These are phyloP conservation scores for Nothophoma quercina DNA, from an alignment of 2,329 filamentous ascomycete genomes.

Conservation along the genomic window DNA sequence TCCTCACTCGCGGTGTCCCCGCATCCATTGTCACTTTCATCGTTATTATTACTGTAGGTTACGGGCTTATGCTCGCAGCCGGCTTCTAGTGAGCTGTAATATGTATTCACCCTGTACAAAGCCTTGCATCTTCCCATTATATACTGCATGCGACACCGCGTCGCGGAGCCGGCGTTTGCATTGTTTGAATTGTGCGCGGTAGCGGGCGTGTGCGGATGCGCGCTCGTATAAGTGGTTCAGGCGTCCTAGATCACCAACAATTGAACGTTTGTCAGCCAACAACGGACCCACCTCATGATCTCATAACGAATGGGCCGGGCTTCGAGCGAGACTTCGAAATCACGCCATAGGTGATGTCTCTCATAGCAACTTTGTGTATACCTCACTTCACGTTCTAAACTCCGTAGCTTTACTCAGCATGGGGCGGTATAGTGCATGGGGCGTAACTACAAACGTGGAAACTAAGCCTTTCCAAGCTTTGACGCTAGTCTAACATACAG, in stretches of 20 bases:
- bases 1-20: constrained; percentile 91
- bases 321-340: not conserved
- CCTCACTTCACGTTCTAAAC: not conserved
- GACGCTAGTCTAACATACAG: not conserved
- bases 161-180: constrained; percentile 8
- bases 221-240: not conserved
- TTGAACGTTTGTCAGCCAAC: not conserved
- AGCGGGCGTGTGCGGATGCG: not conserved
- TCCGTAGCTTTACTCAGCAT: not conserved
- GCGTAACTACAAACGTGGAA: not conserved
- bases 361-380: too few relatives aligned
- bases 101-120: constrained; percentile 4
- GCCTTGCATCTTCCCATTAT: constrained; percentile 3
- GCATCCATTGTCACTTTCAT: constrained; percentile 80
- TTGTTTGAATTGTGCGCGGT: not conserved
- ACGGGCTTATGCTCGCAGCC: constrained; percentile 83
- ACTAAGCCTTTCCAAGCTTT: not conserved
- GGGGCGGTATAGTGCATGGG: too few relatives aligned
- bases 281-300: not conserved
- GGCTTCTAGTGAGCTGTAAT: constrained; percentile 60
- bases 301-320: not conserved
- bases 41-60: constrained; percentile 88
- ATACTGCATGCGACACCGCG: constrained; percentile 11
- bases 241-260: constrained; percentile 1
- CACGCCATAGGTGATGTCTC: too few relatives aligned